phyloP scores from a whole-genome alignment of 2,329 filamentous ascomycete genomes.

The Ceratocystiopsis minuta region DNA sequence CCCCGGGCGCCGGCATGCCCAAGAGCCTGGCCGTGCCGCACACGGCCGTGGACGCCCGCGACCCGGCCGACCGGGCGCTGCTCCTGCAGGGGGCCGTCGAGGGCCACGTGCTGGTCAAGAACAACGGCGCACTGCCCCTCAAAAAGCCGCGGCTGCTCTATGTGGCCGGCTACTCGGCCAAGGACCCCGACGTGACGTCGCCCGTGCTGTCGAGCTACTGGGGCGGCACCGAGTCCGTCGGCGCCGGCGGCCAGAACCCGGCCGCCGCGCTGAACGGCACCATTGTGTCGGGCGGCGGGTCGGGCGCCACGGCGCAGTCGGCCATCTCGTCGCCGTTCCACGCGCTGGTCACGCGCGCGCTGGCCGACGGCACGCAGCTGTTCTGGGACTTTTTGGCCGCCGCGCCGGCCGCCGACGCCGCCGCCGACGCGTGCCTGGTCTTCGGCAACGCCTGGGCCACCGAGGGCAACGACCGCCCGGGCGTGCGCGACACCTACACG shows the following conservation, averaged over 20 bases:
- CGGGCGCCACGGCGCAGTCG: slow-evolving; percentile 18
- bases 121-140: slow-evolving; percentile 37
- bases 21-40: slow-evolving; percentile 30
- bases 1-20: slow-evolving; percentile 34
- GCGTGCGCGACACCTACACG: slow-evolving; percentile 46
- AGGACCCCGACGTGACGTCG: slow-evolving; percentile 24
- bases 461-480: slow-evolving; percentile 47
- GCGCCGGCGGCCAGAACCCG: slow-evolving; percentile 4
- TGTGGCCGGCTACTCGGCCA: slow-evolving; percentile 44
- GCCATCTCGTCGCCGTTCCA: slow-evolving; percentile 34
- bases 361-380: slow-evolving; percentile 36
- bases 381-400: slow-evolving; percentile 37
- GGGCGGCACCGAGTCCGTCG: slow-evolving; percentile 20
- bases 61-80: slow-evolving; percentile 22
- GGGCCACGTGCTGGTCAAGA: slow-evolving; percentile 48
- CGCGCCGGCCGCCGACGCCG: slow-evolving; percentile 29
- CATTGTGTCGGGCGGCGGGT: slow-evolving; percentile 22
- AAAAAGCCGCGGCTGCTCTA: slow-evolving; percentile 31
- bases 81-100: slow-evolving; percentile 40
- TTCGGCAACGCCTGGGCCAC: slow-evolving; percentile 50
- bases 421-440: slow-evolving; percentile 46
- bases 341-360: slow-evolving; percentile 31
- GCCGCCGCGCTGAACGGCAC: slow-evolving; percentile 24
- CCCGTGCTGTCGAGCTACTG: slow-evolving; percentile 18
- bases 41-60: slow-evolving; percentile 32